These are phyloP conservation scores for Trichoderma sp. DNA, from an alignment of 2,329 filamentous ascomycete genomes.

Conservation along the genomic window DNA sequence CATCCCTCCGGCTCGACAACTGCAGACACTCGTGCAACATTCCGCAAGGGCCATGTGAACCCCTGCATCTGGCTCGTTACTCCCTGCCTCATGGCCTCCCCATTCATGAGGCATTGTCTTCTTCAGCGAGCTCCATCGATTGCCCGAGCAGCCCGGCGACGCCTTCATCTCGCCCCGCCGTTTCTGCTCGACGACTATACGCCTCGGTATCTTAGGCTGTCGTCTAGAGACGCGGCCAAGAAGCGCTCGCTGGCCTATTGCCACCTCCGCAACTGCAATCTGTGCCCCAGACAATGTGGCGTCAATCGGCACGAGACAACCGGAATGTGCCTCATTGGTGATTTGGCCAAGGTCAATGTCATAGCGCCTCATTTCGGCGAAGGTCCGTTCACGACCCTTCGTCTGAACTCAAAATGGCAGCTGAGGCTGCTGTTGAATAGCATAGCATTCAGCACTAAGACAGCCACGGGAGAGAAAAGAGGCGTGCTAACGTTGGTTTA, in stretches of 20 bases:
- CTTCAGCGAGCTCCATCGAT: background rate
- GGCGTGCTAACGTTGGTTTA: constrained; percentile 26
- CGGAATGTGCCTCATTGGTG: constrained; percentile 74
- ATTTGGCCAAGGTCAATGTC: constrained; percentile 74
- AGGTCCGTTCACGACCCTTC: constrained; percentile 40
- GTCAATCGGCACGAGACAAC: constrained; percentile 79
- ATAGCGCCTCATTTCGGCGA: constrained; percentile 85
- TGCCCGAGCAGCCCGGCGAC: constrained; percentile 14
- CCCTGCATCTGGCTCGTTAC: background rate
- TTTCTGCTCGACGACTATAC: constrained; percentile 74
- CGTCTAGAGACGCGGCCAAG: constrained; percentile 63
- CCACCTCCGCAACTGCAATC: constrained; percentile 74
- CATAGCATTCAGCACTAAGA: background rate
- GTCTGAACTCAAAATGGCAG: background rate
- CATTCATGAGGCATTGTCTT: constrained; percentile 18
- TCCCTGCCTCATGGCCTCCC: constrained; percentile 1
- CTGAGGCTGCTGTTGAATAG: background rate
- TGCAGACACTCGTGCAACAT: background rate
- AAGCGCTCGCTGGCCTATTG: constrained; percentile 72
- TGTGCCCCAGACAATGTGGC: constrained; percentile 73
- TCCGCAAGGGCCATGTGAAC: background rate
- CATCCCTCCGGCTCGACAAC: background rate
- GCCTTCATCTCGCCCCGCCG: constrained; percentile 55
- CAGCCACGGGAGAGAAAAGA: background rate
- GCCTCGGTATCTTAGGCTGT: constrained; percentile 68